Evolutionary conservation across 1,284 basidiomycete genomes (phyloP).

Genomic region (Pseudomicrostroma phylloplanum): DNA sequence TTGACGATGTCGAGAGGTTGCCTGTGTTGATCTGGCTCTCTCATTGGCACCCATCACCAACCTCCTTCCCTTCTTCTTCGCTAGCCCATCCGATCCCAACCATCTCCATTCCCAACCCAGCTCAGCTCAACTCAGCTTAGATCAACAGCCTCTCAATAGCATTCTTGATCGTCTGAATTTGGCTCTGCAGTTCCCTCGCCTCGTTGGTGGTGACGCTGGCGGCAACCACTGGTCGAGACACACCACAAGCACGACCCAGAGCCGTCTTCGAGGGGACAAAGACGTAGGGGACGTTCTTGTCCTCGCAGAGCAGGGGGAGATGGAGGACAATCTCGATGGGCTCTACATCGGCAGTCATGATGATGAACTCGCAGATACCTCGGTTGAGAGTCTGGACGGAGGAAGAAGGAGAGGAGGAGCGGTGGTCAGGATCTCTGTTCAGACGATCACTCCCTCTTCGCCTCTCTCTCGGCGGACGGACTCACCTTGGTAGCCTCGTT

Average conservation of each 20-base stretch:
- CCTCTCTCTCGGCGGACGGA: background rate
- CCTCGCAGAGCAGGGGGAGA: constrained; percentile 93
- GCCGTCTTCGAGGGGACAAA: constrained; percentile 92
- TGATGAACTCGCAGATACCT: constrained; percentile 96
- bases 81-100: too few species aligned
- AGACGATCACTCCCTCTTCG: too few species aligned
- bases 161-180: constrained; percentile 78
- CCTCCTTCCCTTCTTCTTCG: too few species aligned
- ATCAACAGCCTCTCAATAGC: background rate
- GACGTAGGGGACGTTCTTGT: constrained; percentile 98
- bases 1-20: too few species aligned
- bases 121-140: background rate
- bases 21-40: too few species aligned
- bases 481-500: constrained; percentile 76
- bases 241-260: constrained; percentile 90
- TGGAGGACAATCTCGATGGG: constrained; percentile 96
- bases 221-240: constrained; percentile 89
- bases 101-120: too few species aligned
- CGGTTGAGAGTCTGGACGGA: constrained; percentile 73
- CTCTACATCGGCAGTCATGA: constrained; percentile 84
- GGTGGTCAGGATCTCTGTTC: too few species aligned
- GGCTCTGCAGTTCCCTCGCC: constrained; percentile 80
- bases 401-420: background rate
- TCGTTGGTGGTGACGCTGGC: constrained; percentile 94
- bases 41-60: too few species aligned